Conservation (phyloP, 352 stramenopile genomes). For the Phytophthora sansomeana region DNA sequence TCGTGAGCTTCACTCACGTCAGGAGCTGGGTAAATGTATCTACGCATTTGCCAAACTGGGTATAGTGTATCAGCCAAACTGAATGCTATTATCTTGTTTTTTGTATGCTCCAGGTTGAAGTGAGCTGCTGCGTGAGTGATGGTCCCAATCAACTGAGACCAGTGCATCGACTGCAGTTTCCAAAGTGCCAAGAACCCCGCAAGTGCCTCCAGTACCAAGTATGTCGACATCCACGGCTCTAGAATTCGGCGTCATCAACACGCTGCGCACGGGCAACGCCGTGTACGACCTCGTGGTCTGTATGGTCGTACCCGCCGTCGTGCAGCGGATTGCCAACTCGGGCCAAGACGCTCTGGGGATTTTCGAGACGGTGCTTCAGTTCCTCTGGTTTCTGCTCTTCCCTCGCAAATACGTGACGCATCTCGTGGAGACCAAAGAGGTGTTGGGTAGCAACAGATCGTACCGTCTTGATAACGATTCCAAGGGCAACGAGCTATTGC, state of each 20-base stretch:
- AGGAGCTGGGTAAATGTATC: no score
- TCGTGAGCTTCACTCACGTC: conserved; percentile 13
- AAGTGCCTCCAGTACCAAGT: conserved; percentile 1
- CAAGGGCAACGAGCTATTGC: conserved; percentile 51
- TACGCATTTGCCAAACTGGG: no score
- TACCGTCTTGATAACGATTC: conserved; percentile 40
- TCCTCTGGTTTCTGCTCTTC: conserved; percentile 20
- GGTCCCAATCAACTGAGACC: background rate
- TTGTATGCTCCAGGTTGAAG: conserved; percentile 21
- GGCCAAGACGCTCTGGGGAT: conserved; percentile 22
- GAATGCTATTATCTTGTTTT: background rate
- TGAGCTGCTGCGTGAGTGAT: background rate
- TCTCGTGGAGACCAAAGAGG: conserved; percentile 46
- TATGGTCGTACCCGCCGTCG: conserved; percentile 56
- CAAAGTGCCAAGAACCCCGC: conserved; percentile 8
- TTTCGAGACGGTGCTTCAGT: conserved; percentile 9
- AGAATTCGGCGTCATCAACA: conserved; percentile 58
- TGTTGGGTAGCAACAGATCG: conserved; percentile 31
- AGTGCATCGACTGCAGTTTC: conserved; percentile 5
- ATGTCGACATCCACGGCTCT: conserved; percentile 48
- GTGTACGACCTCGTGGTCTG: conserved; percentile 66
- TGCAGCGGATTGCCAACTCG: conserved; percentile 40
- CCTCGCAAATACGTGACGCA: conserved; percentile 14
- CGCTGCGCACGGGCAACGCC: conserved; percentile 53
- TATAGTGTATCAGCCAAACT: no score